phyloP scores from a whole-genome alignment of 2,329 filamentous ascomycete genomes.

The Cryphonectria carpinicola region DNA sequence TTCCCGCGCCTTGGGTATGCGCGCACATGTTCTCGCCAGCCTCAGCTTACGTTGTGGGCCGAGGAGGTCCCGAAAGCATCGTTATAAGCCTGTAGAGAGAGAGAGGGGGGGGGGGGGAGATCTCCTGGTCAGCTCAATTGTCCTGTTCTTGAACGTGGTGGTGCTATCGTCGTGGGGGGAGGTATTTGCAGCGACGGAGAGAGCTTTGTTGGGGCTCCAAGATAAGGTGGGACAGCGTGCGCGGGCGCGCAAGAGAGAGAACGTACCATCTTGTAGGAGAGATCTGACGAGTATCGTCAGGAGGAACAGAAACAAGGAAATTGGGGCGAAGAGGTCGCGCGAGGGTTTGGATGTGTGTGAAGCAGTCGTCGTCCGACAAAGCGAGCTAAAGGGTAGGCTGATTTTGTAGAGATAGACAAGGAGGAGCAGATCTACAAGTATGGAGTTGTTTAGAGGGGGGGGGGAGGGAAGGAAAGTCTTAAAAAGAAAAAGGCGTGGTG shows the following conservation, averaged over 20 bases:
- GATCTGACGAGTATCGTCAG: neutral
- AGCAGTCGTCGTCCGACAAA: constrained; percentile 1
- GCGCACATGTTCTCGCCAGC: neutral
- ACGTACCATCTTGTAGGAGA: constrained; percentile 15
- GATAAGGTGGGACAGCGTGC: neutral
- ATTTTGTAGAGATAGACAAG: neutral
- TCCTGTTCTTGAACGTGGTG: neutral
- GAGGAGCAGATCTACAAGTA: neutral
- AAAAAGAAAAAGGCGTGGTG: constrained; percentile 2
- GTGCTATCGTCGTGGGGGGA: neutral
- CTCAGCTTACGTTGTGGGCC: constrained; percentile 12
- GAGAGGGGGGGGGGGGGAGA: too few relatives aligned
- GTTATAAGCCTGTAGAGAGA: constrained; percentile 2
- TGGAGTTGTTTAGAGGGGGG: neutral
- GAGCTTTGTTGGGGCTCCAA: neutral
- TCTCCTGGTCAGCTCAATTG: neutral
- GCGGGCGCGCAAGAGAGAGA: too few relatives aligned
- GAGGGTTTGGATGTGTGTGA: neutral
- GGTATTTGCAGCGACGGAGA: neutral
- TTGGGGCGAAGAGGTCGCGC: neutral
- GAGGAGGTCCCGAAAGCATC: constrained; percentile 15
- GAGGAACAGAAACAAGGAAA: neutral
- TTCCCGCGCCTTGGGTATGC: constrained; percentile 11
- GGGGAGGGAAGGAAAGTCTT: neutral
- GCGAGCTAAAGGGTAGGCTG: neutral